phyloP scores from a whole-genome alignment of 306 rosid genomes.

The Cyamopsis tetragonoloba region DNA sequence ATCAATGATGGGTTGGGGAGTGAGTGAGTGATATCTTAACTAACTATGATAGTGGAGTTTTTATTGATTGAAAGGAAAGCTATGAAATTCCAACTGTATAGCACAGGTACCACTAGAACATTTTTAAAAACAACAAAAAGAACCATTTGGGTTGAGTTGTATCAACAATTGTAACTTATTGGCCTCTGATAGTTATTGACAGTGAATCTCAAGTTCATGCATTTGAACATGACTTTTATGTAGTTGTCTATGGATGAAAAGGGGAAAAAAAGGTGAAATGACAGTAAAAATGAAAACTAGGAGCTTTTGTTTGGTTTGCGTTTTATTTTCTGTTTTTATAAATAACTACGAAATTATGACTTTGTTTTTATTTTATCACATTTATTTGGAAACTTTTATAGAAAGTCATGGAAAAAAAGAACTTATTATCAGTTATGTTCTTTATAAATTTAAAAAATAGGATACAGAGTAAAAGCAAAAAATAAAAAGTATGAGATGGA shows the following conservation, averaged over 20 bases:
- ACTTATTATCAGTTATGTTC: too few species aligned
- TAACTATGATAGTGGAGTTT: conserved; percentile 17
- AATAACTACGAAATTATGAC: too few species aligned
- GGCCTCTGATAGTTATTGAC: neutral
- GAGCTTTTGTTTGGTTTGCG: too few species aligned
- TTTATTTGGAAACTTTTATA: too few species aligned
- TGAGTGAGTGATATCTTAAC: conserved; percentile 2
- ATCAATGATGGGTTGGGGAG: conserved; percentile 21
- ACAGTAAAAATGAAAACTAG: too few species aligned
- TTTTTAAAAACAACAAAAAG: neutral
- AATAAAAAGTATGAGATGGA: too few species aligned
- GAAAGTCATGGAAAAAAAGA: too few species aligned
- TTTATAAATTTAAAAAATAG: too few species aligned
- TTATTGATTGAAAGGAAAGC: conserved; percentile 15
- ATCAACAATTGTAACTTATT: conserved; percentile 7
- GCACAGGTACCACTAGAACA: conserved; percentile 19
- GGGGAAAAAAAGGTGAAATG: too few species aligned
- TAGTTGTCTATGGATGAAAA: neutral
- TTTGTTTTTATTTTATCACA: too few species aligned
- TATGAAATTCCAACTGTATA: conserved; percentile 21
- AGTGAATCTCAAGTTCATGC: neutral
- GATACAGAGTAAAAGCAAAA: too few species aligned
- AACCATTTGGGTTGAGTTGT: conserved; percentile 19
- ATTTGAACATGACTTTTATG: neutral
- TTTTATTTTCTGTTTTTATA: too few species aligned